Evolutionary conservation across 805 yeast genomes (phyloP), one percentile per base, ranked within the genome.

Genomic region (Myxozyma mucilagina): DNA sequence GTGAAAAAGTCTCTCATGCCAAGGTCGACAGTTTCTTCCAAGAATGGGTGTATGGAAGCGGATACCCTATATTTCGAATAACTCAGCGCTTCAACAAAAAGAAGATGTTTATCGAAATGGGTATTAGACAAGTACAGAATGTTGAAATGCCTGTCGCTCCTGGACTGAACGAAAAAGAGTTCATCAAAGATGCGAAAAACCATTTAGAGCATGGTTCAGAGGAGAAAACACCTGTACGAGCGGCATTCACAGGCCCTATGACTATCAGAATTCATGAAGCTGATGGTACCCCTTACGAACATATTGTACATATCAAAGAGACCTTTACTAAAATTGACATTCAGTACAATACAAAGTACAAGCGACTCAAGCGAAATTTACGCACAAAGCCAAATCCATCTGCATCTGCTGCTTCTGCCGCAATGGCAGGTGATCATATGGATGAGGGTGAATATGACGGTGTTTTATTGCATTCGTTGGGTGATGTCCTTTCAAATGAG

Each of bases 241-340:
- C 76, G 0, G 81, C 86, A 1, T 90, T 92, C 70, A 82, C 89
- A 0, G 99, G 99, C 0, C 97, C 98, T 0, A 90, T 94, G 89
- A 94, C 99, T 0, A 89, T 94, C 41, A 79, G 99, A 69, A 92
- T 94, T 41, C 99, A 94, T 72, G 99, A 94, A 71, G 96, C 97
- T 0, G 98, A 94, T 73, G 99, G 99, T 8, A 90, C 98, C 0
- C 99, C 99, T 0, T 94, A 94, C 71, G 99, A 94, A 70, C 99
- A 94, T 72, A 93, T 94, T 51, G 97, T 94, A 24, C 96, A 90
- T 66, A 77, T 94, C 55, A 89, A 90, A 68, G 97, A 93, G 47
- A 82, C 85, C 0, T 84, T 86, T 67, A 89, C 96, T 0, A 90
- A 89, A 70, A 78, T 94, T 48, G 99, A 94, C 70, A 90, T 94